A percentile compares a stretch with the other conserved stretches of the same genome.
Conservation (phyloP, 768 basidiomycete genomes). For the Mycena belliarum region DNA sequence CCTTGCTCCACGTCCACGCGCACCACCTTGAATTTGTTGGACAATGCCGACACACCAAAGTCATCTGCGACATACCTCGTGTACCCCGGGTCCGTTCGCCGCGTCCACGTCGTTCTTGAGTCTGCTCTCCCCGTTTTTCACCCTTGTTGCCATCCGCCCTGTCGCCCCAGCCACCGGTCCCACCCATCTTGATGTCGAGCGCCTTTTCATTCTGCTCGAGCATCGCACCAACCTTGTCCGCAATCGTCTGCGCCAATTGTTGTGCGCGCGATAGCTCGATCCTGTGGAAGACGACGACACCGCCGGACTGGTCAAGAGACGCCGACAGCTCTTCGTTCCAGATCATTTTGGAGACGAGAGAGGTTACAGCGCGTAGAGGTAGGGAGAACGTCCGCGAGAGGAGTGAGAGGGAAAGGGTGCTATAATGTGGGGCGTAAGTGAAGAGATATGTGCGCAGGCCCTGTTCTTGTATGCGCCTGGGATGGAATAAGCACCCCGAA, state of each 20-base stretch:
- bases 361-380: constrained; percentile 77
- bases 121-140: constrained; percentile 79
- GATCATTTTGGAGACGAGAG: constrained; percentile 97
- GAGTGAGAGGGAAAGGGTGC: constrained; percentile 83
- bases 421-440: constrained; percentile 95
- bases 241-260: constrained; percentile 84
- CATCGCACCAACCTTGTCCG: constrained; percentile 84
- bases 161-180: constrained; percentile 62
- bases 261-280: constrained; percentile 87
- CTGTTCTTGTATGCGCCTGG: constrained; percentile 96
- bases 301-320: constrained; percentile 88
- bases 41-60: not conserved
- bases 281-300: constrained; percentile 91
- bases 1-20: constrained; percentile 74
- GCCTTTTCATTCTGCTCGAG: constrained; percentile 93
- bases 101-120: constrained; percentile 75
- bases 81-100: constrained; percentile 67
- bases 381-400: constrained; percentile 88
- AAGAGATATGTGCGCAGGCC: constrained; percentile 96
- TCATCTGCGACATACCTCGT: constrained; percentile 48
- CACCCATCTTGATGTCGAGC: constrained; percentile 82
- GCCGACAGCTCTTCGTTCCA: constrained; percentile 95
- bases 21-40: constrained; percentile 46
- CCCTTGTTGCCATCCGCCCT: constrained; percentile 69
- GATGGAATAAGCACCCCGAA: constrained; percentile 11